A percentile compares a stretch with the other conserved stretches of the same genome.
phyloP scores from a whole-genome alignment of 768 basidiomycete genomes.

The Podaxis sp. region DNA sequence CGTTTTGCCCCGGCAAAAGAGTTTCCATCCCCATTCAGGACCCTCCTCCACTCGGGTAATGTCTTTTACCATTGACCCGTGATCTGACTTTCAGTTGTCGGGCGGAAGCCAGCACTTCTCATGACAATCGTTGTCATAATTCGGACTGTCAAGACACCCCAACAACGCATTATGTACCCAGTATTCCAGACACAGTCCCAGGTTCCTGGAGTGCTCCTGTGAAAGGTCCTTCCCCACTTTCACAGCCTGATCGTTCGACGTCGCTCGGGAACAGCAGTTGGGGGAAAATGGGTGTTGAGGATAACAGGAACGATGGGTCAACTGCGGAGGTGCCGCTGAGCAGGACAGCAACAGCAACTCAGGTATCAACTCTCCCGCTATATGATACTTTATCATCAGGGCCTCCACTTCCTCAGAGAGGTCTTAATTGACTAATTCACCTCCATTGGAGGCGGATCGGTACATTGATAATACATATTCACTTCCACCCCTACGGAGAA shows the following conservation, averaged over 20 bases:
- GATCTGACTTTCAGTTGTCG: not conserved
- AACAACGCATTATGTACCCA: not conserved
- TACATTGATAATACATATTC: not conserved
- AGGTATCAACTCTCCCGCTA: not conserved
- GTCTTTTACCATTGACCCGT: not conserved
- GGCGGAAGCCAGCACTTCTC: not conserved
- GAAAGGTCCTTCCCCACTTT: not conserved
- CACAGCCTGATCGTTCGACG: not conserved
- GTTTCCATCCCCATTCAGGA: conserved; percentile 4
- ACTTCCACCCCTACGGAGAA: not conserved
- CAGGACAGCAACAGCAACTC: not conserved
- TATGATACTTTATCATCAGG: not conserved
- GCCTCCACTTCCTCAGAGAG: not conserved
- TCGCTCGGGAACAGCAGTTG: not conserved
- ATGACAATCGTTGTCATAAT: not conserved
- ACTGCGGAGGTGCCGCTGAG: not conserved
- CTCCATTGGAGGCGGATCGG: not conserved
- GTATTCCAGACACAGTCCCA: not conserved
- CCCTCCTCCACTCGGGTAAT: conserved; percentile 3
- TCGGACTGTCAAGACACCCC: not conserved
- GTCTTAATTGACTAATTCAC: not conserved
- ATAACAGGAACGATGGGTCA: not conserved
- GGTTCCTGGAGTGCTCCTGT: not conserved
- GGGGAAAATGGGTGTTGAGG: not conserved
- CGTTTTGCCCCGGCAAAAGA: not conserved